Evolutionary conservation across 2,329 filamentous ascomycete genomes (phyloP).

Genomic region (Knufia petricola): DNA sequence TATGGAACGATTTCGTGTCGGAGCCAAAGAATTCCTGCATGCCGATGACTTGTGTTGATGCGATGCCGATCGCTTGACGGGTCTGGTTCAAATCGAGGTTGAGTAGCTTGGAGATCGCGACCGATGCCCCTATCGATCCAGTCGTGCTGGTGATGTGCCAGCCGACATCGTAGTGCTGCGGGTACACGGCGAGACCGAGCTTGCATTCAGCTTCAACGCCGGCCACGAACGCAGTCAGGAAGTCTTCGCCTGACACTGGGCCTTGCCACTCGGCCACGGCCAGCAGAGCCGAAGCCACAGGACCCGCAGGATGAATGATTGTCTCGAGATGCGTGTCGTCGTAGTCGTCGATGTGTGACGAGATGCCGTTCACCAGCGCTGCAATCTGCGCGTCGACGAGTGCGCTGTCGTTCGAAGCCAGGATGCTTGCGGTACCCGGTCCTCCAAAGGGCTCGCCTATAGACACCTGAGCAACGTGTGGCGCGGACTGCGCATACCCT

Average conservation of each 20-base stretch:
- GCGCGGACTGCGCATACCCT: conserved; percentile 22
- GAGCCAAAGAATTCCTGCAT: conserved; percentile 47
- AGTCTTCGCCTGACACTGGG: conserved; percentile 34
- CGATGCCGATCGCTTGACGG: conserved; percentile 44
- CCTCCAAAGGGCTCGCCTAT: conserved; percentile 31
- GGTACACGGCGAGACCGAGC: conserved; percentile 43
- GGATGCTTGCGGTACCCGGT: conserved; percentile 5
- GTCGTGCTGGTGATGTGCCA: conserved; percentile 48
- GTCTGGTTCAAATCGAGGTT: conserved; percentile 32
- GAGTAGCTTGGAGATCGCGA: conserved; percentile 42
- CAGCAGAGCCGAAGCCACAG: conserved; percentile 42
- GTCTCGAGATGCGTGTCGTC: conserved; percentile 49
- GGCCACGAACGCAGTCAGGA: conserved; percentile 42
- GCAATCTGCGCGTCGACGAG: conserved; percentile 25
- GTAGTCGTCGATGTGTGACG: conserved; percentile 48
- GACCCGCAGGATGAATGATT: conserved; percentile 47
- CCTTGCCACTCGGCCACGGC: conserved; percentile 35
- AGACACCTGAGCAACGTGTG: conserved; percentile 30
- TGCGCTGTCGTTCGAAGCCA: background rate
- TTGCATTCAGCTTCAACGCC: conserved; percentile 47
- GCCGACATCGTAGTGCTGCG: conserved; percentile 47
- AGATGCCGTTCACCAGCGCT: conserved; percentile 46
- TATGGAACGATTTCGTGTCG: conserved; percentile 48
- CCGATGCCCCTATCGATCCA: conserved; percentile 44
- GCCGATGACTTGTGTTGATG: conserved; percentile 45